These are phyloP conservation scores for Tranzscheliella williamsii DNA, from an alignment of 1,284 basidiomycete species.

Conservation along the genomic window DNA sequence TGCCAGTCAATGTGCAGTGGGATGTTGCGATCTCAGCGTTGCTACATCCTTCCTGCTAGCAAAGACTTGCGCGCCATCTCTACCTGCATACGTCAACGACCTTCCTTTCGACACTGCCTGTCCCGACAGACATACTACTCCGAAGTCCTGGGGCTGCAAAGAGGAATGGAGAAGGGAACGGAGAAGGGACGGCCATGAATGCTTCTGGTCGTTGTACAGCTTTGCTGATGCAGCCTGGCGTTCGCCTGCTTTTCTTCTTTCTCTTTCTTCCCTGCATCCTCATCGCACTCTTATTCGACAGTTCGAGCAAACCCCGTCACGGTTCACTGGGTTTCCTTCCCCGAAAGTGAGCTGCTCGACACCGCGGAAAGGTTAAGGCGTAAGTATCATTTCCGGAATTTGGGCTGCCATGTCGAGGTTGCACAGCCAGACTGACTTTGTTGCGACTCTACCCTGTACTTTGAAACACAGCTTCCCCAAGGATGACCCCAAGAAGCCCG, in stretches of 20 bases:
- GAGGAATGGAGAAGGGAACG: conserved; percentile 10
- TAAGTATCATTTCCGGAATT: too few relatives aligned
- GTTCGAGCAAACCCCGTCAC: conserved; percentile 61
- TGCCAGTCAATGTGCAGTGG: too few relatives aligned
- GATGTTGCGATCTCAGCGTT: too few relatives aligned
- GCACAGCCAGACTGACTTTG: background rate
- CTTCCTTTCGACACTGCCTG: too few relatives aligned
- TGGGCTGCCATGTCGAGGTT: too few relatives aligned
- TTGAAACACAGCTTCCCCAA: conserved; percentile 62
- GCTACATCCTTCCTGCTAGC: too few relatives aligned
- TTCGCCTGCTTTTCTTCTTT: conserved; percentile 42
- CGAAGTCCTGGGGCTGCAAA: too few relatives aligned
- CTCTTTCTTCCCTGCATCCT: conserved; percentile 8
- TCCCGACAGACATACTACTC: too few relatives aligned
- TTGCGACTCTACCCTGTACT: background rate
- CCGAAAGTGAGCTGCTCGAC: conserved; percentile 60
- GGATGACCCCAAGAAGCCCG: conserved; percentile 99
- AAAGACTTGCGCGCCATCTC: too few relatives aligned
- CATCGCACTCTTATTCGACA: conserved; percentile 12
- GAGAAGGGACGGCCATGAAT: conserved; percentile 21
- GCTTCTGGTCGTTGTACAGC: conserved; percentile 48
- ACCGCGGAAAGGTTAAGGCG: conserved; percentile 60
- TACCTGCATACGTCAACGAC: too few relatives aligned
- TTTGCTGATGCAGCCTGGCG: conserved; percentile 49
- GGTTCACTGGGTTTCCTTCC: conserved; percentile 61